Base-by-base conservation (phyloP, 2,329 filamentous ascomycete species). In the Exophiala alcalophila region DNA sequence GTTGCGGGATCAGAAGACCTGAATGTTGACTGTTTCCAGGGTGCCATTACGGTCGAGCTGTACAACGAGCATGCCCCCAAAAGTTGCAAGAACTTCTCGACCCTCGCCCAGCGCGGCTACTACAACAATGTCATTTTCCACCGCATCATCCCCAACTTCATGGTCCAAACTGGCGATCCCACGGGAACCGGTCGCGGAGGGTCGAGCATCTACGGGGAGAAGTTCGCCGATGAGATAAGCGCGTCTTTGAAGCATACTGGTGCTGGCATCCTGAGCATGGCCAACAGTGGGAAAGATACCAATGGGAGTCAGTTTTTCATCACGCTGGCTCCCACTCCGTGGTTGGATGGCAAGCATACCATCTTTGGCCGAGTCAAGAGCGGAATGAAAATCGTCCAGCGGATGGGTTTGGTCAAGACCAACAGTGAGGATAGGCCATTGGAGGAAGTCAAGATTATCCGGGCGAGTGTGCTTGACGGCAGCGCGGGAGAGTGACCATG, bases 221-320 rank as follows among this genome's bases (percentile, higher is more conserved):
- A 87, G 62, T 97, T 97, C 64, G 87, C 84, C 49, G 92, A 98
- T 69, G 92, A 98, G 73, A 91, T 97, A 57, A 71, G 77, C 32
- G 68, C 80, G 2, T 70, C 72, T 4, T 71, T 98, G 40, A 92
- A 91, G 62, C 92, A 98, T 70, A 94, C 89, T 0, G 91, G 91
- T 25, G 90, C 91, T 3, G 91, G 91, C 1, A 75, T 97, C n/a
- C 70, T 98, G 57, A 89, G 83, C 68, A 98, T 98, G 92, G 92
- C 92, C 47, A 98, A 98, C 67, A 81, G 83, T 11, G 92, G 92
- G 0, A 86, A 87, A 6, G 81, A 97, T 65, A 94, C 91, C 24
- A 97, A 97, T 65, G 91, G 91, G 15, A 87, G 81, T 45, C 92
- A 97, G 68, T 98, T 97, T 68, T 97, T 97, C 63, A 81, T 98